Percentiles rank a stretch among this genome's conserved stretches.
These are phyloP conservation scores for Raffaelea albimanens DNA, from an alignment of 2,329 filamentous ascomycete species.

Conservation along the genomic window DNA sequence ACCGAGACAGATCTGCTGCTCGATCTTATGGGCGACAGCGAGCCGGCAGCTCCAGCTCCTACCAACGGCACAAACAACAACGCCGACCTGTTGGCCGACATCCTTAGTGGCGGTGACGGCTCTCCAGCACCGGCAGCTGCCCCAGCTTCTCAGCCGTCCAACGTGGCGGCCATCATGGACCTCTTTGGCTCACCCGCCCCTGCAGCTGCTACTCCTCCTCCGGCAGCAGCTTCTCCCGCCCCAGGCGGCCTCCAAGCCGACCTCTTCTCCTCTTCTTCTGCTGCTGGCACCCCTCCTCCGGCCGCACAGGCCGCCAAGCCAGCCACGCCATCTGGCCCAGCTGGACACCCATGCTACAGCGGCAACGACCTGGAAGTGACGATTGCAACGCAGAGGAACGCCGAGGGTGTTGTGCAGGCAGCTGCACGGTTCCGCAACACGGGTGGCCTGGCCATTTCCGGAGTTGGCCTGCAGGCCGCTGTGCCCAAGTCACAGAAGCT, in stretches of 20 bases:
- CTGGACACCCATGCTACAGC: conserved; percentile 66
- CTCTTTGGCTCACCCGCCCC: conserved; percentile 50
- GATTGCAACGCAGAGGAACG: conserved; percentile 74
- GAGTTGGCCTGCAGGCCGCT: conserved; percentile 81
- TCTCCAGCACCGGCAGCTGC: conserved; percentile 31
- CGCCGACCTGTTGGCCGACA: conserved; percentile 82
- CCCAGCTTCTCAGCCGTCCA: conserved; percentile 41
- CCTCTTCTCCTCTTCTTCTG: conserved; percentile 35
- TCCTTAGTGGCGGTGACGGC: conserved; percentile 68
- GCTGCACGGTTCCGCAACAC: conserved; percentile 76
- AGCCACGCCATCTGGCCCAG: conserved; percentile 24
- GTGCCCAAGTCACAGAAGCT: conserved; percentile 95
- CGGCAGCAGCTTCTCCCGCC: conserved; percentile 22
- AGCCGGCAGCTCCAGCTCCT: conserved; percentile 45
- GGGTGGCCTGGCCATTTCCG: conserved; percentile 56
- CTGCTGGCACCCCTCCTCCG: conserved; percentile 26
- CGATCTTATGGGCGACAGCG: conserved; percentile 77
- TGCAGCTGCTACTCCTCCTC: neutral
- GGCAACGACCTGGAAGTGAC: conserved; percentile 76
- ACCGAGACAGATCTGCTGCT: conserved; percentile 86
- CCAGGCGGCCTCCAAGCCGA: conserved; percentile 31
- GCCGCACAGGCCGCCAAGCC: conserved; percentile 17
- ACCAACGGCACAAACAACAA: conserved; percentile 58
- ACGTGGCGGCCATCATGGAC: conserved; percentile 76
- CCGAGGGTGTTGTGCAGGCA: conserved; percentile 71